A percentile compares a stretch with the other conserved stretches of the same genome.
These are phyloP conservation scores for Daldinia eschscholtzii DNA, from an alignment of 2,329 filamentous ascomycete genomes.

Conservation along the genomic window DNA sequence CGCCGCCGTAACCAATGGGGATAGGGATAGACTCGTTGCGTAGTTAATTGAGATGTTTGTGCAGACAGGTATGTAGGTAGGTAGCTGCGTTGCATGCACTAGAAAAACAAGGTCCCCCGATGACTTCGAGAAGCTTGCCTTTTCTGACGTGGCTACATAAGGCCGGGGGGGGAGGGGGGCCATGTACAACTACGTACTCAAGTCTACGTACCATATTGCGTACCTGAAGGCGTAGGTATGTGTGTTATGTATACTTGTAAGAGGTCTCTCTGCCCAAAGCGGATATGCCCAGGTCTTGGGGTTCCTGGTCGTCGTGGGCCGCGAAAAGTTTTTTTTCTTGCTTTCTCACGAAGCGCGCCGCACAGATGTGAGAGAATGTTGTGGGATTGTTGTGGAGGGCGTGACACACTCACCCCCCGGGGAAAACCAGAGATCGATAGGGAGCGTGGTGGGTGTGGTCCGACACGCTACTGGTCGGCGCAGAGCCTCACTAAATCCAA, in stretches of 20 bases:
- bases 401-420: background rate
- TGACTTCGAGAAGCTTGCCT: slow-evolving; percentile 46
- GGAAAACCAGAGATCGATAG: background rate
- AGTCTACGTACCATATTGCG: background rate
- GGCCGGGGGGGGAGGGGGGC: too few species aligned
- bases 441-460: background rate
- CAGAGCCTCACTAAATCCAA: background rate
- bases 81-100: too few species aligned
- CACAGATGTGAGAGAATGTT: background rate
- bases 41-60: background rate
- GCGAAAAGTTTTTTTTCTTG: background rate
- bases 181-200: background rate
- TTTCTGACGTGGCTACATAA: slow-evolving; percentile 30
- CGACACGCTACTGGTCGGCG: background rate
- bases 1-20: background rate
- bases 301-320: background rate
- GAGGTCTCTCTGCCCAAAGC: background rate
- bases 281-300: background rate
- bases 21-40: background rate
- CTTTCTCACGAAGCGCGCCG: background rate
- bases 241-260: too few species aligned
- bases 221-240: slow-evolving; percentile 1
- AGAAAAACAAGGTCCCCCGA: slow-evolving; percentile 9
- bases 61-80: too few species aligned
- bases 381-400: background rate